These are phyloP conservation scores for Yarrowia phangngaensis DNA, from an alignment of 805 yeast species.

Conservation along the genomic window DNA sequence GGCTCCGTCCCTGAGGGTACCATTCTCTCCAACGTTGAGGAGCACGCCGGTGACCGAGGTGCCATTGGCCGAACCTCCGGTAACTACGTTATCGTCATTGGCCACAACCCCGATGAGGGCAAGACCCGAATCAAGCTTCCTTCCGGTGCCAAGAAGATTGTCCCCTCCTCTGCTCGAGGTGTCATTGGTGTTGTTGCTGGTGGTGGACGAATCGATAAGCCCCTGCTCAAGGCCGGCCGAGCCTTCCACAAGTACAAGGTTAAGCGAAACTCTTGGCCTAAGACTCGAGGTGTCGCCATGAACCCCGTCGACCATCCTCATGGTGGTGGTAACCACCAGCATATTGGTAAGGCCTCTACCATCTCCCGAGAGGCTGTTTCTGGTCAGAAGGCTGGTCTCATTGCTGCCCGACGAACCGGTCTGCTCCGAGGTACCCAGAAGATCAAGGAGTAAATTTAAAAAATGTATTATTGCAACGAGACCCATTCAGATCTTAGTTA, in stretches of 20 bases:
- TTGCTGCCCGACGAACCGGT: slow-evolving; percentile 99
- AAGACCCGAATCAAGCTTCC: slow-evolving; percentile 99
- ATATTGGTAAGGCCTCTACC: slow-evolving; percentile 99
- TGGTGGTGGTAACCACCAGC: slow-evolving; percentile 99
- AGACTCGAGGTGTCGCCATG: slow-evolving; percentile 99
- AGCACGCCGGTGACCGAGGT: slow-evolving; percentile 99
- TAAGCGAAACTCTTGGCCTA: slow-evolving; percentile 99
- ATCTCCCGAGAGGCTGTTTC: slow-evolving; percentile 99
- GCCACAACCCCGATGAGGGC: slow-evolving; percentile 99
- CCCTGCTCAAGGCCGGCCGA: slow-evolving; percentile 99
- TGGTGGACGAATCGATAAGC: slow-evolving; percentile 99
- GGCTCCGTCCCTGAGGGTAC: slow-evolving; percentile 99
- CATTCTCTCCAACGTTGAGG: slow-evolving; percentile 96
- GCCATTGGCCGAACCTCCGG: slow-evolving; percentile 99
- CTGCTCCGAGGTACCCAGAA: slow-evolving; percentile 99
- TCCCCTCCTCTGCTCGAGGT: slow-evolving; percentile 97
- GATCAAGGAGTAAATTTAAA: slow-evolving; percentile 59
- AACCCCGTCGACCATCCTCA: slow-evolving; percentile 99
- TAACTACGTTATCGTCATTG: slow-evolving; percentile 97
- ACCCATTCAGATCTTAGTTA: too few species aligned
- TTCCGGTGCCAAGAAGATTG: slow-evolving; percentile 97
- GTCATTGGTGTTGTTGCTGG: slow-evolving; percentile 99
- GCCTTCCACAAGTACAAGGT: slow-evolving; percentile 99
- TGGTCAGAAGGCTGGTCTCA: slow-evolving; percentile 99
- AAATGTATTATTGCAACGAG: slow-evolving; percentile 26